These are phyloP conservation scores for Triticum urartu DNA, from an alignment of 176 grass and related monocot species.

Conservation along the genomic window DNA sequence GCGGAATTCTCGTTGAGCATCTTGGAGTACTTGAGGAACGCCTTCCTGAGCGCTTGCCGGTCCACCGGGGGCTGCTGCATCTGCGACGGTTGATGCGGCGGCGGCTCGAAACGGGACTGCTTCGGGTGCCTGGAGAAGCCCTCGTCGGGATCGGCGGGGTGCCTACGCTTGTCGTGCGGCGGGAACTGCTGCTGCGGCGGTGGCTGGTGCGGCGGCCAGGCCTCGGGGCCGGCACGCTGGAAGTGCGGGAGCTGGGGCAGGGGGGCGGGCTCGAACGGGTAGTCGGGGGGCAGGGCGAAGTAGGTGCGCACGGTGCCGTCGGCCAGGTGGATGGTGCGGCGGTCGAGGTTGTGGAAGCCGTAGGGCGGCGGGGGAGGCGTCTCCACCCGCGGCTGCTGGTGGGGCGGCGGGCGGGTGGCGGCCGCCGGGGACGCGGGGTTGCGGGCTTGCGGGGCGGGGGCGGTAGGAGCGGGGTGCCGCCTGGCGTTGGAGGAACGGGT, in stretches of 20 bases:
- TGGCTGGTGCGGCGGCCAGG: conserved; percentile 39
- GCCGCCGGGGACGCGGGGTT: conserved; percentile 27
- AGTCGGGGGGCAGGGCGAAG: conserved; percentile 64
- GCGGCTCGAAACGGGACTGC: conserved; percentile 50
- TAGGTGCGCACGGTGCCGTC: conserved; percentile 65
- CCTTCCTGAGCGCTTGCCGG: conserved; percentile 47
- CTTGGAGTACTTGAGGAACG: conserved; percentile 85
- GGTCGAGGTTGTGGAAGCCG: conserved; percentile 69
- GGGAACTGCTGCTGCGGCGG: conserved; percentile 32
- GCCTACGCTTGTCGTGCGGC: conserved; percentile 54
- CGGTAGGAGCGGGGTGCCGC: conserved; percentile 23
- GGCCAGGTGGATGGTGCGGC: conserved; percentile 51
- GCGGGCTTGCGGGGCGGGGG: conserved; percentile 19
- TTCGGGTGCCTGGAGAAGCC: conserved; percentile 59
- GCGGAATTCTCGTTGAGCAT: conserved; percentile 57
- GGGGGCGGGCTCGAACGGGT: conserved; percentile 42
- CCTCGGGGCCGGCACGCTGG: conserved; percentile 28
- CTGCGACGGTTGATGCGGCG: conserved; percentile 20
- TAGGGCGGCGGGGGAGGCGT: conserved; percentile 48
- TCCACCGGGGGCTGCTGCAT: conserved; percentile 26
- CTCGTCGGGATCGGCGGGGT: conserved; percentile 42
- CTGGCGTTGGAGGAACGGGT: conserved; percentile 32
- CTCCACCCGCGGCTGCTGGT: conserved; percentile 18
- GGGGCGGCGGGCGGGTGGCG: conserved; percentile 31
- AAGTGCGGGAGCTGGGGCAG: conserved; percentile 26